These are phyloP conservation scores for Aspergillus brunneoviolaceus DNA, from an alignment of 2,329 filamentous ascomycete species.

Conservation along the genomic window DNA sequence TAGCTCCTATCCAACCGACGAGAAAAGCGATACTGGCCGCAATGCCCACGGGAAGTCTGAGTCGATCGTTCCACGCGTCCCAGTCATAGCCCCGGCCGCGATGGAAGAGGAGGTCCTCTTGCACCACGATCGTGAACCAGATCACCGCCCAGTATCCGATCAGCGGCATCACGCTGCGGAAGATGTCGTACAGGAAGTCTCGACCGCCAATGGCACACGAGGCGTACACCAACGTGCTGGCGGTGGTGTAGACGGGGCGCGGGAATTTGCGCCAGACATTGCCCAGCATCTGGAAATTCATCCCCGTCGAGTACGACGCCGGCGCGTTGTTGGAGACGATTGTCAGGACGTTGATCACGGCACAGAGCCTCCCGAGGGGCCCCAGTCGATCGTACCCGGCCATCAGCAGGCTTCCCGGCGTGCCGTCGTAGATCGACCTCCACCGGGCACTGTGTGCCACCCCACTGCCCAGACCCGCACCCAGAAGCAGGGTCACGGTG, in stretches of 20 bases:
- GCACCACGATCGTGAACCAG: conserved; percentile 44
- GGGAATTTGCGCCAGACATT: conserved; percentile 40
- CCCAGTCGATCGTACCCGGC: conserved; percentile 41
- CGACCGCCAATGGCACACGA: conserved; percentile 47
- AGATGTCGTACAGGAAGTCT: conserved; percentile 45
- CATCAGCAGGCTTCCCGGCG: conserved; percentile 40
- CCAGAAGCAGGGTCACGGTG: conserved; percentile 39
- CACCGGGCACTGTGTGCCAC: conserved; percentile 31
- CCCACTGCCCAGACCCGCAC: conserved; percentile 44
- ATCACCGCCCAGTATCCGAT: conserved; percentile 50
- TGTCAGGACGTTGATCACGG: conserved; percentile 44
- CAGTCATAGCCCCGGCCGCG: conserved; percentile 41
- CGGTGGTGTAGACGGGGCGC: conserved; percentile 44
- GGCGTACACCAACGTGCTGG: conserved; percentile 43
- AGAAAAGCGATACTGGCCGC: conserved; percentile 41
- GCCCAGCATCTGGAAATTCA: conserved; percentile 47
- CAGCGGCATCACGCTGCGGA: conserved; percentile 47
- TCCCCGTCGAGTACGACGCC: conserved; percentile 46
- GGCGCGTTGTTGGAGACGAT: conserved; percentile 48
- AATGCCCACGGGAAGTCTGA: conserved; percentile 41
- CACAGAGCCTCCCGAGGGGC: conserved; percentile 45
- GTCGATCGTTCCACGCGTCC: conserved; percentile 41
- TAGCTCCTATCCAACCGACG: conserved; percentile 42
- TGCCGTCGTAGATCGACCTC: conserved; percentile 22
- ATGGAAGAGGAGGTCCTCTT: conserved; percentile 47